A percentile compares a stretch with the other conserved stretches of the same genome.
phyloP scores from a whole-genome alignment of 352 stramenopile species.

The Pythium apleroticum region DNA sequence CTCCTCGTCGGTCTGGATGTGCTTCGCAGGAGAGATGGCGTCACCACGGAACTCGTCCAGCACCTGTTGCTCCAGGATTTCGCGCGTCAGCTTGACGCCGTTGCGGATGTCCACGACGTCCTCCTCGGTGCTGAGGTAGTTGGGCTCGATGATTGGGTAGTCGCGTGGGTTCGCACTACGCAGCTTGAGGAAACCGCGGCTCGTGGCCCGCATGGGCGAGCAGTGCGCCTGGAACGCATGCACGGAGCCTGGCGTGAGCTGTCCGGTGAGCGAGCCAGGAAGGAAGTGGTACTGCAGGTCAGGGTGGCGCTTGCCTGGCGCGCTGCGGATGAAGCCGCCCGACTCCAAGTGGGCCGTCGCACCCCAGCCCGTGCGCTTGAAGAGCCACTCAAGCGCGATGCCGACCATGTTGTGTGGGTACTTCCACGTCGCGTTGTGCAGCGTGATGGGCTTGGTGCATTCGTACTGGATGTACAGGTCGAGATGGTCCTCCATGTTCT shows the following conservation, averaged over 20 bases:
- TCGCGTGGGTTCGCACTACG: slow-evolving; percentile 72
- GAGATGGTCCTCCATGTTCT: slow-evolving; percentile 90
- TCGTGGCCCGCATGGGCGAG: slow-evolving; percentile 87
- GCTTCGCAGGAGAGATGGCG: slow-evolving; percentile 65
- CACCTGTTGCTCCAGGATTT: slow-evolving; percentile 87
- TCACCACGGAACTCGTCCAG: slow-evolving; percentile 85
- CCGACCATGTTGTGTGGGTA: slow-evolving; percentile 87
- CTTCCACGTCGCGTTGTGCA: slow-evolving; percentile 89
- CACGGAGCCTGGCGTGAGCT: slow-evolving; percentile 53
- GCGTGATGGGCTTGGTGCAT: slow-evolving; percentile 87
- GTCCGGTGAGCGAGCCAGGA: slow-evolving; percentile 74
- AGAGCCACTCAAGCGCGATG: slow-evolving; percentile 87
- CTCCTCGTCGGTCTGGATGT: slow-evolving; percentile 60
- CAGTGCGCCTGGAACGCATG: slow-evolving; percentile 89
- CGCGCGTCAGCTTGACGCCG: slow-evolving; percentile 74
- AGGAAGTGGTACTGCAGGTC: slow-evolving; percentile 91
- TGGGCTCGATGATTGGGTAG: slow-evolving; percentile 84
- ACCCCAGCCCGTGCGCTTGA: slow-evolving; percentile 64
- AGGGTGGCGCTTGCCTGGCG: slow-evolving; percentile 74
- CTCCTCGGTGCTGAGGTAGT: slow-evolving; percentile 84
- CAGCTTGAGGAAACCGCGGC: slow-evolving; percentile 80
- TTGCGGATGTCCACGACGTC: slow-evolving; percentile 80
- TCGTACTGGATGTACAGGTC: slow-evolving; percentile 90
- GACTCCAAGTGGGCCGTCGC: slow-evolving; percentile 83
- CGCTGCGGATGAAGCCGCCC: slow-evolving; percentile 85